Evolutionary conservation across 495 filamentous ascomycete genomes (phyloP), one percentile per base, ranked within the genome.

Genomic region (Rusavskia elegans): DNA sequence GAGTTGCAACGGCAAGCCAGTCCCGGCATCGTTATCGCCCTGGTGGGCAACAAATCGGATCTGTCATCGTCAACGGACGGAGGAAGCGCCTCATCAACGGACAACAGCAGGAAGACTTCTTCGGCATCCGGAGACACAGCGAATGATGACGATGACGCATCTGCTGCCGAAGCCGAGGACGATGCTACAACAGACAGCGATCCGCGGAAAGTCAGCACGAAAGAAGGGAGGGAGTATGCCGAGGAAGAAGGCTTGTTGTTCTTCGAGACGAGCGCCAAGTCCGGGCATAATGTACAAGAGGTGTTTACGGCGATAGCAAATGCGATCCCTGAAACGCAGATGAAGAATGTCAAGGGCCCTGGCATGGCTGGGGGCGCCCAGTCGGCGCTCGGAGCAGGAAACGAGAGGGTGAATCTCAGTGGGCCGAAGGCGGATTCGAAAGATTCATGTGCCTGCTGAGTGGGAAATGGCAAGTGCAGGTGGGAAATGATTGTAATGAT

Each of bases 261-360:
- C 70, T 98, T 95, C 60, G 92, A 98, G 74, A 98, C 92, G 20
- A 94, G 87, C 58, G 92, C 92, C 41, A 98, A 98, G 79, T 89
- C 89, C 3, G 93, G 92, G 11, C 71, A 80, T 57, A 95, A 95
- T 66, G 92, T 98, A 30, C 79, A 83, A 56, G 89, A 92, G 57
- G 92, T 98, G 21, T 98, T 98, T 66, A 95, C 90, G 44, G 89
- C 90, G n/a, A 96, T 97, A 63, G 90, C 90, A 52, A 94, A 95
- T 62, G 87, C 89, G 25, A 97, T 97, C 54, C 90, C 92, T 1
- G 92, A 97, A 69, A 92, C 87, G 55, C 92, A 84, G 55, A 72
- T 97, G 67, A 97, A 96, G 78, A 87, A 83, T 36, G 76, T 82
- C 37, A 79, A 87, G 45, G 84, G 81, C 11, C 68, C 77, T 19